Evolutionary conservation across 2,329 filamentous ascomycete genomes (phyloP).

Genomic region (Diaporthe citrichinensis): DNA sequence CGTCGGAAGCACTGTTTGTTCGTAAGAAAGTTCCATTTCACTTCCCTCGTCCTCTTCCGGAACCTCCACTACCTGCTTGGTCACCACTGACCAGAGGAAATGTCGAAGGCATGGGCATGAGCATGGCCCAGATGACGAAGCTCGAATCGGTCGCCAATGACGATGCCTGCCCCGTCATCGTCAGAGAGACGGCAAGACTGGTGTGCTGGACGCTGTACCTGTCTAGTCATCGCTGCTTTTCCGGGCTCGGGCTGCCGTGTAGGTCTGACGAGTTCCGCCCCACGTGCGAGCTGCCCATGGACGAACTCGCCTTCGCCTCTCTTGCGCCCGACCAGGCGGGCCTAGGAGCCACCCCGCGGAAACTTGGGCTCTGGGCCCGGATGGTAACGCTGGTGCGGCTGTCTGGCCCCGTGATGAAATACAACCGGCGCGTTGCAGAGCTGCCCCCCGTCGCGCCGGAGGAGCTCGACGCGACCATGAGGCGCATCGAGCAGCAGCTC

Average conservation of each 20-base stretch:
- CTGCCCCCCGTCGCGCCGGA: conserved; percentile 34
- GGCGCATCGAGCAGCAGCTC: conserved; percentile 35
- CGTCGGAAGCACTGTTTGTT: background rate
- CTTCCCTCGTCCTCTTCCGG: too few species aligned
- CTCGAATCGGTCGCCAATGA: background rate
- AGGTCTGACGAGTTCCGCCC: background rate
- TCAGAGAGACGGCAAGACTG: background rate
- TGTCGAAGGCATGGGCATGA: background rate
- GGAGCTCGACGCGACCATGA: conserved; percentile 29
- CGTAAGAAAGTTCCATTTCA: too few species aligned
- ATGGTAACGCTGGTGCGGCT: conserved; percentile 51
- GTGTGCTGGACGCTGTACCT: background rate
- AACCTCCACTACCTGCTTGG: background rate
- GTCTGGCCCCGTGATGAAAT: conserved; percentile 52
- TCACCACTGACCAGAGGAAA: background rate
- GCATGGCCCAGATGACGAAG: background rate
- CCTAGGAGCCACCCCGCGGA: conserved; percentile 36
- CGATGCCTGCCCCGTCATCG: background rate
- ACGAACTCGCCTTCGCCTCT: conserved; percentile 47
- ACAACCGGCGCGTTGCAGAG: conserved; percentile 48
- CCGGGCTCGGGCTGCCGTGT: background rate
- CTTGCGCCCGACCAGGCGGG: conserved; percentile 31
- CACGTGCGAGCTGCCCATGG: conserved; percentile 42
- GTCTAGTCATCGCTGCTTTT: background rate
- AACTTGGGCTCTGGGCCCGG: conserved; percentile 52